Percentiles rank a stretch among this genome's conserved stretches.
phyloP scores from a whole-genome alignment of 2,329 filamentous ascomycete species.

The Penicillium sp. region DNA sequence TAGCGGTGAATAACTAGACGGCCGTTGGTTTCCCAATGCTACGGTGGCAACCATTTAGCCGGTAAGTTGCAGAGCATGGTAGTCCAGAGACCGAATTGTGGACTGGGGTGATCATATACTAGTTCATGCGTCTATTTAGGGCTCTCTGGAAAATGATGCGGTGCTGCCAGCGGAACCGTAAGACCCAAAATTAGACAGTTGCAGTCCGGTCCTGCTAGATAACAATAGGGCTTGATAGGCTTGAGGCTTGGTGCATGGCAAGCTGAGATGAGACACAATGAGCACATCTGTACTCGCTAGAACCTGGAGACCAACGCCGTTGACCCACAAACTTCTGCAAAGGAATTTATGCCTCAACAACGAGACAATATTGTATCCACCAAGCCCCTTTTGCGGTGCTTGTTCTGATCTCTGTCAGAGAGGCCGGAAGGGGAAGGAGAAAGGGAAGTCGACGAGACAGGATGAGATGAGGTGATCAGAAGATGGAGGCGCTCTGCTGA shows the following conservation, averaged over 20 bases:
- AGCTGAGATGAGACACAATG: conserved; percentile 7
- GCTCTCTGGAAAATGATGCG: not conserved
- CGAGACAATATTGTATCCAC: not conserved
- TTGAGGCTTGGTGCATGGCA: not conserved
- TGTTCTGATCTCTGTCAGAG: not conserved
- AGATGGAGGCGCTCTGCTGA: conserved; percentile 28
- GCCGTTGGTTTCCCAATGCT: not conserved
- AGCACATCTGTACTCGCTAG: not conserved
- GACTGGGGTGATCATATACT: not conserved
- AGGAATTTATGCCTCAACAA: not conserved
- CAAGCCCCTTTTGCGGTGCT: not conserved
- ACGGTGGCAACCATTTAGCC: conserved; percentile 2
- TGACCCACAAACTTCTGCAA: conserved; percentile 1
- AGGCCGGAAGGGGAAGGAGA: not conserved
- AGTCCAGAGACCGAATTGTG: not conserved
- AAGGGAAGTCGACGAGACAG: not conserved
- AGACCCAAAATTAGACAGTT: not conserved
- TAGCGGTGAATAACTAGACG: not conserved
- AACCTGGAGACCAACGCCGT: not conserved
- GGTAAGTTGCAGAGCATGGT: not conserved
- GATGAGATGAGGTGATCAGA: conserved; percentile 11
- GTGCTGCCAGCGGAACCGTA: not conserved
- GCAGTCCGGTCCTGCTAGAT: not conserved
- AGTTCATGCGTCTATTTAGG: not conserved
- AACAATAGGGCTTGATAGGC: not conserved